Conservation (phyloP, 768 basidiomycete species). For the Leccinum fibrillosum region DNA sequence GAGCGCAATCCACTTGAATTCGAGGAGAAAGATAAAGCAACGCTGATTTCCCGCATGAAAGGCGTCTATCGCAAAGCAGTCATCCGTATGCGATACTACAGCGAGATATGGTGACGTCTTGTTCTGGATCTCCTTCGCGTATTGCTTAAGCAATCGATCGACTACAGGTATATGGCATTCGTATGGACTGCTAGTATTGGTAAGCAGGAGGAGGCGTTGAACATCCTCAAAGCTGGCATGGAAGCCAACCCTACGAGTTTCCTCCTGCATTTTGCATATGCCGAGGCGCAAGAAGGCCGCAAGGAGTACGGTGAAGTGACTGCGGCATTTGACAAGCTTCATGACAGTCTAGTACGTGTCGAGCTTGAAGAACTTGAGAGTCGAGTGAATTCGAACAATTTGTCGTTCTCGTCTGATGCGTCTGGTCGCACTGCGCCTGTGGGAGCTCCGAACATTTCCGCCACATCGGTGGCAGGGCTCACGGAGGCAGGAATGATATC, state of each 20-base stretch:
- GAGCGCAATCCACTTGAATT: constrained; percentile 92
- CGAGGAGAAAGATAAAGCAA: constrained; percentile 73
- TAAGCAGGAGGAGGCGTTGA: constrained; percentile 76
- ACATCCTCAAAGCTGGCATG: constrained; percentile 79
- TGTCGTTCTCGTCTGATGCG: constrained; percentile 37
- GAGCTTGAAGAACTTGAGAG: constrained; percentile 63
- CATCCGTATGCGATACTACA: constrained; percentile 89
- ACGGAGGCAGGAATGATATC: constrained; percentile 33
- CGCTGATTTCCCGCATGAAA: constrained; percentile 67
- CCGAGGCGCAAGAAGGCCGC: constrained; percentile 65
- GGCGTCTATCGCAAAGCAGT: constrained; percentile 87
- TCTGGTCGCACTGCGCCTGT: constrained; percentile 26
- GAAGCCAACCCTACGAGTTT: constrained; percentile 89
- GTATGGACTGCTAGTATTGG: constrained; percentile 74
- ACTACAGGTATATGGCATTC: constrained; percentile 83
- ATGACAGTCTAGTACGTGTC: constrained; percentile 57
- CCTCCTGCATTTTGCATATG: constrained; percentile 86
- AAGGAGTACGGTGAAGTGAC: constrained; percentile 70
- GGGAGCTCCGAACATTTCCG: constrained; percentile 18
- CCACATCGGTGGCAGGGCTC: constrained; percentile 10
- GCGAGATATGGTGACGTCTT: constrained; percentile 80
- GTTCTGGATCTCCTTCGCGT: neutral
- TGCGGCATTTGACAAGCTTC: constrained; percentile 66
- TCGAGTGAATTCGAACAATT: constrained; percentile 35
- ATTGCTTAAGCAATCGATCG: constrained; percentile 9